These are phyloP conservation scores for Picea sitchensis DNA, from an alignment of 75 land plant species.

Conservation along the genomic window DNA sequence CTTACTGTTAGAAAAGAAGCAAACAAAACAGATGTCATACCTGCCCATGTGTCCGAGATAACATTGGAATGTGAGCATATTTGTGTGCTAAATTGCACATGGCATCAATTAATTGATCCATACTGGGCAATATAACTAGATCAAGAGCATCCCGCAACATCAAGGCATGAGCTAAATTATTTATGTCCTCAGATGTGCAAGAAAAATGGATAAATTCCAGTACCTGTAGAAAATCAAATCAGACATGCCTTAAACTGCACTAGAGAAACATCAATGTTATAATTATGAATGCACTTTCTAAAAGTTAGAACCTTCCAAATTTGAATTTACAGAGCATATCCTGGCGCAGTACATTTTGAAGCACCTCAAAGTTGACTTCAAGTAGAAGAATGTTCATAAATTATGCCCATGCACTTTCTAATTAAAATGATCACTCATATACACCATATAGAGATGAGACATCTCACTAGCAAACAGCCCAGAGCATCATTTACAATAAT, in stretches of 20 bases:
- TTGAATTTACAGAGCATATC: neutral
- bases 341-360: neutral
- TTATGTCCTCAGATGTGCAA: conserved; percentile 98
- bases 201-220: conserved; percentile 95
- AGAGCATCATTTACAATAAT: too few relatives aligned
- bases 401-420: neutral
- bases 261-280: neutral
- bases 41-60: conserved; percentile 99
- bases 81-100: conserved; percentile 62
- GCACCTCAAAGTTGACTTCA: neutral
- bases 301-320: neutral
- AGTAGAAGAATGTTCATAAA: neutral
- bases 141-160: conserved; percentile 69
- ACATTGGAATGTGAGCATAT: conserved; percentile 75
- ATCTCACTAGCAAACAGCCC: neutral
- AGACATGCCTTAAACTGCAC: neutral
- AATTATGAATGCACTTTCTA: neutral
- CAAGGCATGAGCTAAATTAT: conserved; percentile 91
- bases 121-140: conserved; percentile 48
- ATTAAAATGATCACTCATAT: neutral
- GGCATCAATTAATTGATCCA: conserved; percentile 58
- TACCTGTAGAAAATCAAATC: conserved; percentile 44
- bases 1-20: neutral
- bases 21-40: conserved; percentile 23
- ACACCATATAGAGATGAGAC: neutral